These are phyloP conservation scores for Calonectria ilicicola DNA, from an alignment of 2,329 filamentous ascomycete genomes.

Conservation along the genomic window DNA sequence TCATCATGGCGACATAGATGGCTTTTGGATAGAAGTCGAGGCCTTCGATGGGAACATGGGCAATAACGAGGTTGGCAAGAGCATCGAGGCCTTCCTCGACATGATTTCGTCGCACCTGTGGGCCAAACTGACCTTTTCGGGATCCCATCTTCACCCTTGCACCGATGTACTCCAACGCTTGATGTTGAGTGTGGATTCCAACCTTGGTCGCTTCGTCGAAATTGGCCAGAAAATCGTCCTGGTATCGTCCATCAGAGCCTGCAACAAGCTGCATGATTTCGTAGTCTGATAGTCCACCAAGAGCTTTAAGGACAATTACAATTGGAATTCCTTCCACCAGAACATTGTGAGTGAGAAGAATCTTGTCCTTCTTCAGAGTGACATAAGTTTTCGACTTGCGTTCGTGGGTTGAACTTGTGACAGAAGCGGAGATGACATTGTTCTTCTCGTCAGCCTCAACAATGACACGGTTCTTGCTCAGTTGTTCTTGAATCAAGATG, in stretches of 20 bases:
- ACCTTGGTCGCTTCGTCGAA: slow-evolving; percentile 91
- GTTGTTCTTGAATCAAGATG: slow-evolving; percentile 96
- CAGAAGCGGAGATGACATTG: slow-evolving; percentile 92
- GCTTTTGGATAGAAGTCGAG: slow-evolving; percentile 98
- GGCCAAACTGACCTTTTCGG: slow-evolving; percentile 66
- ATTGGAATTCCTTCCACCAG: slow-evolving; percentile 95
- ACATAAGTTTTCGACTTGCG: slow-evolving; percentile 98
- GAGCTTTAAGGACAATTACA: slow-evolving; percentile 90
- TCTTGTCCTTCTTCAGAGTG: slow-evolving; percentile 90
- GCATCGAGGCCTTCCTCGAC: slow-evolving; percentile 94
- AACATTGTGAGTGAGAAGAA: slow-evolving; percentile 92
- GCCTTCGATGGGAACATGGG: slow-evolving; percentile 91
- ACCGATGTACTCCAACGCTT: slow-evolving; percentile 94
- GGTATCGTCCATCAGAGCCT: slow-evolving; percentile 87
- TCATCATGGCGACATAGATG: slow-evolving; percentile 97
- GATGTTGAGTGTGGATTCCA: slow-evolving; percentile 91
- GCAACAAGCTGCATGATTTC: slow-evolving; percentile 94
- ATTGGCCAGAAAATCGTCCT: slow-evolving; percentile 95
- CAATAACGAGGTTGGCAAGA: slow-evolving; percentile 91
- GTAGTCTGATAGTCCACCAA: slow-evolving; percentile 93
- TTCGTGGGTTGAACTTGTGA: slow-evolving; percentile 97
- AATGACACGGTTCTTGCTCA: slow-evolving; percentile 99
- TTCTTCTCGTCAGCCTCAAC: slow-evolving; percentile 95
- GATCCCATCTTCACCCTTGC: slow-evolving; percentile 88
- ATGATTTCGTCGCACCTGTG: slow-evolving; percentile 77